Evolutionary conservation across 1,284 basidiomycete genomes (phyloP).

Genomic region (Phellopilus nigrolimitatus): DNA sequence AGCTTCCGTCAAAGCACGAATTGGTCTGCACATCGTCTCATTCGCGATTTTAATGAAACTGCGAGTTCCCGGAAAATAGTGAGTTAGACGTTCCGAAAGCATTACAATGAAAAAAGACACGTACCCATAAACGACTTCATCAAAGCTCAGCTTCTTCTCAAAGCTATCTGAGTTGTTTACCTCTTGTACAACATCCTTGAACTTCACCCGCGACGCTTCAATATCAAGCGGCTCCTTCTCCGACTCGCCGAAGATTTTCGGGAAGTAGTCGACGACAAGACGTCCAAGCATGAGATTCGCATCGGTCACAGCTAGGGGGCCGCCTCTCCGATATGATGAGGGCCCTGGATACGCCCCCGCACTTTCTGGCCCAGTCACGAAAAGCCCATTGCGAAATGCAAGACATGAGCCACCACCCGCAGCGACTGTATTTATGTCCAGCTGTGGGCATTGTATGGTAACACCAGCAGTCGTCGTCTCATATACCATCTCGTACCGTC

Average conservation of each 20-base stretch:
- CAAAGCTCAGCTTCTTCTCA: slow-evolving; percentile 58
- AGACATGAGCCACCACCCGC: slow-evolving; percentile 85
- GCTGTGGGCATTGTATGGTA: slow-evolving; percentile 82
- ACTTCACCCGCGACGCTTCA: slow-evolving; percentile 57
- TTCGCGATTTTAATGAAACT: slow-evolving; percentile 93
- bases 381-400: slow-evolving; percentile 76
- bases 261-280: slow-evolving; percentile 80
- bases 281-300: slow-evolving; percentile 83
- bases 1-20: slow-evolving; percentile 88
- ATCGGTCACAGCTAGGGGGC: slow-evolving; percentile 82
- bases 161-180: slow-evolving; percentile 61
- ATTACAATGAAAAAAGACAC: slow-evolving; percentile 24
- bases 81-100: too few relatives aligned
- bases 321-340: slow-evolving; percentile 81
- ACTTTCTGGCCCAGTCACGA: slow-evolving; percentile 79
- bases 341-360: slow-evolving; percentile 85
- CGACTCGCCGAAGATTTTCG: slow-evolving; percentile 82
- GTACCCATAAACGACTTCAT: slow-evolving; percentile 86
- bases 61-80: slow-evolving; percentile 12
- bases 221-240: slow-evolving; percentile 81
- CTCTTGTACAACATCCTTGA: slow-evolving; percentile 59
- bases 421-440: slow-evolving; percentile 86
- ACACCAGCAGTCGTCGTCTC: slow-evolving; percentile 91
- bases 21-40: slow-evolving; percentile 91
- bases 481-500: slow-evolving; percentile 82